phyloP scores from a whole-genome alignment of 208 protist genomes.

The Acanthamoeba rhysodes region DNA sequence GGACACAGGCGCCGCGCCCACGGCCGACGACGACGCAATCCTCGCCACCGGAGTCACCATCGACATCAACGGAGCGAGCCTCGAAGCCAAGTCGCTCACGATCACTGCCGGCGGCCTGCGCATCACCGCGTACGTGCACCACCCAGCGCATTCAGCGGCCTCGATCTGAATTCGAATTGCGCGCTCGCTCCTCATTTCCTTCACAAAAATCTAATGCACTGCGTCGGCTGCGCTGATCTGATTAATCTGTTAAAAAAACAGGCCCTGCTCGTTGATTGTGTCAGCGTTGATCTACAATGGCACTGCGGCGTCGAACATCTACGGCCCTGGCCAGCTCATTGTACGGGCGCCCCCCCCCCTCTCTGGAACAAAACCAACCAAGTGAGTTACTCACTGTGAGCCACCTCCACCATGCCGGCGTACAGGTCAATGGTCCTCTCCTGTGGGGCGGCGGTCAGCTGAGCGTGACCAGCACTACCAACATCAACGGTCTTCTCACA shows the following conservation, averaged over 20 bases:
- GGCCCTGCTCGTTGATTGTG: neutral
- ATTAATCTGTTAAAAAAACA: neutral
- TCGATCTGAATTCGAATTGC: no score
- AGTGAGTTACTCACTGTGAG: no score
- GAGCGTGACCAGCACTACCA: constrained; percentile 20
- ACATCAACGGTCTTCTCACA: constrained; percentile 35
- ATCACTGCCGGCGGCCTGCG: neutral
- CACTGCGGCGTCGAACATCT: neutral
- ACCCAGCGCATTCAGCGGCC: neutral
- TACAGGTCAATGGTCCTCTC: constrained; percentile 20
- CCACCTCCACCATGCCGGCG: no score
- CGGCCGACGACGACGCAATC: neutral
- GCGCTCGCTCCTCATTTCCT: no score
- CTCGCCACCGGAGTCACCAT: neutral
- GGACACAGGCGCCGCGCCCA: neutral
- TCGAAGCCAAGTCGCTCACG: constrained; percentile 18
- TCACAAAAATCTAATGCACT: no score
- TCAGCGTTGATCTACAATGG: constrained; percentile 23
- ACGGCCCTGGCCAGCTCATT: constrained; percentile 7
- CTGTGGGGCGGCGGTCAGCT: neutral
- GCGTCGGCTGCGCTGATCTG: no score
- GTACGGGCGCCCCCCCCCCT: no score
- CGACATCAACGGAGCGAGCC: neutral
- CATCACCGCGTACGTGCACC: neutral
- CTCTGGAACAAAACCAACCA: no score